Conservation (phyloP, 2,329 filamentous ascomycete species). For the Sclerotinia glacialis region DNA sequence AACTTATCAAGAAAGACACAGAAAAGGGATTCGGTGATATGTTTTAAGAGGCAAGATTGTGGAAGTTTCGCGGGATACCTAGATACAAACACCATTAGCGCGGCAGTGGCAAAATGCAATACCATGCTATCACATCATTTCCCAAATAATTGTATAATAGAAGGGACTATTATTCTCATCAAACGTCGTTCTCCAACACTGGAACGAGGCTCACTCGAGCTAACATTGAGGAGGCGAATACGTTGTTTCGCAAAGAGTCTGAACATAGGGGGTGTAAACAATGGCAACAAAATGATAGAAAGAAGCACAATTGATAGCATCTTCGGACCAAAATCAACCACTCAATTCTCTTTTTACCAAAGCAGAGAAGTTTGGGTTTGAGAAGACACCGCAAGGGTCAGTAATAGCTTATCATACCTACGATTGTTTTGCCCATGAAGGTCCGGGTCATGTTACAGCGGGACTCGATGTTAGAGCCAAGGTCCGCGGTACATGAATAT, state of each 20-base stretch:
- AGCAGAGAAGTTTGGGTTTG: neutral
- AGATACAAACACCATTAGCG: neutral
- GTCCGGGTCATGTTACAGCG: conserved; percentile 4
- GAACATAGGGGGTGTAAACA: conserved; percentile 7
- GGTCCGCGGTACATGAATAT: neutral
- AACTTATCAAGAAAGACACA: conserved; percentile 88
- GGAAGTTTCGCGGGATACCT: neutral
- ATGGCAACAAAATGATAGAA: conserved; percentile 6
- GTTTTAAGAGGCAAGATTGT: conserved; percentile 51
- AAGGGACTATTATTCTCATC: neutral
- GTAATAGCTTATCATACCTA: neutral
- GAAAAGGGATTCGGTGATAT: conserved; percentile 89
- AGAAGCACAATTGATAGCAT: neutral
- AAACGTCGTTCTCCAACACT: neutral
- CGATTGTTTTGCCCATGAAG: neutral
- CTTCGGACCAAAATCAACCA: neutral
- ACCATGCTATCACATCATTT: neutral
- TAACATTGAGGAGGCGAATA: conserved; percentile 1
- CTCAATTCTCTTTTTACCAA: neutral
- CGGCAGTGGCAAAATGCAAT: conserved; percentile 1
- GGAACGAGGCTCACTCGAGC: conserved; percentile 11
- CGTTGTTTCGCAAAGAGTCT: conserved; percentile 16
- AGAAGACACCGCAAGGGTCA: neutral
- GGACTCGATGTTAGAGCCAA: neutral
- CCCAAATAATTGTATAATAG: neutral